Conservation (phyloP, 768 basidiomycete species). For the Mrakia hoshinonis region DNA sequence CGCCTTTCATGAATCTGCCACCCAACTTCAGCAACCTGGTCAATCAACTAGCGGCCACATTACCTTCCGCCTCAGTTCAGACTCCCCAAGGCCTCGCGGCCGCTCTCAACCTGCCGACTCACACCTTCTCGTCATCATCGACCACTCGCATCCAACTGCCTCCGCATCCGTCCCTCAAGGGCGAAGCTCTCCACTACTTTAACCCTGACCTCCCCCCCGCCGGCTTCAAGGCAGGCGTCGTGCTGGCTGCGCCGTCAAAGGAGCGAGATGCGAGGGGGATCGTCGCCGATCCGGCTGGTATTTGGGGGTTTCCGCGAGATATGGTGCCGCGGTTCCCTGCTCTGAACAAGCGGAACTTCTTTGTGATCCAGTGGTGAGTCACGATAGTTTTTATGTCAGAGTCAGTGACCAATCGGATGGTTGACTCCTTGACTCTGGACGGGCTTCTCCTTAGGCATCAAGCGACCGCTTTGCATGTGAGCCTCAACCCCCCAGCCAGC, state of each 20-base stretch:
- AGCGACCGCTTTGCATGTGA: background rate
- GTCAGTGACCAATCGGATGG: no score
- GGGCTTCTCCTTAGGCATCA: background rate
- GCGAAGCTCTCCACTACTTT: background rate
- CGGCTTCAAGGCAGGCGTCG: background rate
- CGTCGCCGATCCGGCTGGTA: background rate
- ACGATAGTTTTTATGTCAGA: no score
- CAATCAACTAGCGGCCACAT: no score
- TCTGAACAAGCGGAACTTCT: background rate
- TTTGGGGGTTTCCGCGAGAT: background rate
- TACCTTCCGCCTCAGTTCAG: no score
- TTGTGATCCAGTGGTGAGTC: slow-evolving; percentile 13
- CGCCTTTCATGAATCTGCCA: no score
- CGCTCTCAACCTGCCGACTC: background rate
- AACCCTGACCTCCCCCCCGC: background rate
- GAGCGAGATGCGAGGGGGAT: background rate
- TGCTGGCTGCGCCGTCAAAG: background rate
- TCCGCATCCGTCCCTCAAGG: background rate
- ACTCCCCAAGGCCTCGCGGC: no score
- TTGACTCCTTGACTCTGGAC: no score
- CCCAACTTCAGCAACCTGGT: no score
- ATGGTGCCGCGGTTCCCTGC: background rate
- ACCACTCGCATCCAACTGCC: background rate
- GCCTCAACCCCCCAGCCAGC: background rate
- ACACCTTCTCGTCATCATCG: background rate